Percentiles rank a stretch among this genome's conserved stretches.
Evolutionary conservation across 2,329 filamentous ascomycete genomes (phyloP).

Genomic region (Xylariomycetidae sp.): DNA sequence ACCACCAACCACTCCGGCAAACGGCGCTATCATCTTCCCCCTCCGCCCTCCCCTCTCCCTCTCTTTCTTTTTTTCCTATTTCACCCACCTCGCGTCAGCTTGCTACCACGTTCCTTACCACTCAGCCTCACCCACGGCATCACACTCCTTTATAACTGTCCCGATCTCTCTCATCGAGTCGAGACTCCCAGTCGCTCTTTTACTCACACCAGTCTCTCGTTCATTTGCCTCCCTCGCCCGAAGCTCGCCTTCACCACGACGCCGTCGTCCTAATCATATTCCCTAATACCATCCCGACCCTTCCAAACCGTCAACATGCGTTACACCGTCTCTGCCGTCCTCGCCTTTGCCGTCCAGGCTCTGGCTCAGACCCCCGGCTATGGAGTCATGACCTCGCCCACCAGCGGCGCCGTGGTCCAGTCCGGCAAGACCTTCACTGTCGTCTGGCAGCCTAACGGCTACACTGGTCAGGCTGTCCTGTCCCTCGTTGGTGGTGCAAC

Average conservation of each 20-base stretch:
- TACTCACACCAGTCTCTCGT: slow-evolving; percentile 1
- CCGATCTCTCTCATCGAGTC: neutral
- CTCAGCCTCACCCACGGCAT: neutral
- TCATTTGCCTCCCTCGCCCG: no score
- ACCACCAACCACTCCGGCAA: no score
- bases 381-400: slow-evolving; percentile 46
- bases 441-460: slow-evolving; percentile 40
- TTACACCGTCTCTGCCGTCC: slow-evolving; percentile 42
- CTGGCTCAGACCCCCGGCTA: slow-evolving; percentile 52
- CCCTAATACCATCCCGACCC: no score
- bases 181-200: neutral
- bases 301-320: slow-evolving; percentile 48
- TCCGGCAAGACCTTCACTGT: slow-evolving; percentile 46
- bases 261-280: no score
- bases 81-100: neutral
- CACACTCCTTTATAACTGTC: slow-evolving; percentile 1
- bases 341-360: slow-evolving; percentile 46
- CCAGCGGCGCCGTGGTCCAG: slow-evolving; percentile 34
- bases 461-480: slow-evolving; percentile 43
- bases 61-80: neutral
- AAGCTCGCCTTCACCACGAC: no score
- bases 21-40: no score
- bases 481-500: slow-evolving; percentile 47
- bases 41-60: neutral
- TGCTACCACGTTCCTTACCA: neutral